Evolutionary conservation across 305 asterid species (phyloP).

Genomic region (Coffea humblotiana): DNA sequence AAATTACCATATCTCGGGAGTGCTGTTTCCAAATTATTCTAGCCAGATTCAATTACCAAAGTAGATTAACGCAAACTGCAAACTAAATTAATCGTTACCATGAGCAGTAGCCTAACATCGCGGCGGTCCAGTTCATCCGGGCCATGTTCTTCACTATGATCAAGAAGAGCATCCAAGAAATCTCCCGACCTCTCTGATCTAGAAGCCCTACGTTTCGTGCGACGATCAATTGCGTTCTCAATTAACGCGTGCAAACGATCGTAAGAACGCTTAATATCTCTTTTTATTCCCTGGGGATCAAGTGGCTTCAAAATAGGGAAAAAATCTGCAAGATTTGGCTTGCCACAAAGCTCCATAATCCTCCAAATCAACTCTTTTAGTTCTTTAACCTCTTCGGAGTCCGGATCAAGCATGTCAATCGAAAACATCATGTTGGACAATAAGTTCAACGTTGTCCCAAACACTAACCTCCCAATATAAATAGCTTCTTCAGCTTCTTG

Average conservation of each 20-base stretch:
- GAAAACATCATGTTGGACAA: conserved; percentile 31
- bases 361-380: conserved; percentile 12
- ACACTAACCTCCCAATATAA: conserved; percentile 22
- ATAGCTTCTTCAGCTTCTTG: conserved; percentile 9
- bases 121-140: conserved; percentile 1
- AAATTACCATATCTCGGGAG: too few species aligned
- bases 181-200: neutral
- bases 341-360: conserved; percentile 14
- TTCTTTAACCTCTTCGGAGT: conserved; percentile 22
- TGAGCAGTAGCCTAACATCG: conserved; percentile 24
- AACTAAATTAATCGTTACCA: conserved; percentile 14
- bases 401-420: conserved; percentile 25
- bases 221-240: conserved; percentile 6
- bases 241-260: conserved; percentile 12
- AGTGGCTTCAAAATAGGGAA: conserved; percentile 14
- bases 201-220: conserved; percentile 5
- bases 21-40: too few species aligned
- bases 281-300: conserved; percentile 19
- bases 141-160: conserved; percentile 9
- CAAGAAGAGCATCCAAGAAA: conserved; percentile 22
- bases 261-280: conserved; percentile 2
- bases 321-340: neutral
- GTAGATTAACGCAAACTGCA: neutral
- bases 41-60: too few species aligned
- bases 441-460: conserved; percentile 25